Conservation (phyloP, 176 grass and related monocot species). For the Triticum monococcum region DNA sequence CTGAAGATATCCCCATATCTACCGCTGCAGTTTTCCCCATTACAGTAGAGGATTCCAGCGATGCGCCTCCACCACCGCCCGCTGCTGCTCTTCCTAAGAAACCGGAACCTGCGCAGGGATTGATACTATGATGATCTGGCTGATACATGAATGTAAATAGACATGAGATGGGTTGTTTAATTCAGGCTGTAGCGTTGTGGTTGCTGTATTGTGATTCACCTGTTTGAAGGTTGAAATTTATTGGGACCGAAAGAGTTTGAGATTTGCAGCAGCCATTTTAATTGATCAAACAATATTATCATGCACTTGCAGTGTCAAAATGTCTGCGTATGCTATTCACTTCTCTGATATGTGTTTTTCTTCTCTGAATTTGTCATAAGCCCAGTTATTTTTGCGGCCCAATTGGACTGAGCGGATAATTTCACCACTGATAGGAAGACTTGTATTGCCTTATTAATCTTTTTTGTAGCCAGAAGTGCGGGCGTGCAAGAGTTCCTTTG, state of each 20-base stretch:
- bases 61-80: conserved; percentile 3
- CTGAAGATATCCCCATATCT: conserved; percentile 44
- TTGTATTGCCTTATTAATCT: background rate
- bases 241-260: conserved; percentile 19
- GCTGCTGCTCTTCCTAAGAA: conserved; percentile 42
- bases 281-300: background rate
- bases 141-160: conserved; percentile 61
- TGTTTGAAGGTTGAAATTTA: conserved; percentile 33
- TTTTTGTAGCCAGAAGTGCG: background rate
- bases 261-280: conserved; percentile 25
- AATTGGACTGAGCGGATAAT: background rate
- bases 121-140: conserved; percentile 50
- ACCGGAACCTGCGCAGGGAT: conserved; percentile 52
- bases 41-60: conserved; percentile 33
- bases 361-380: background rate
- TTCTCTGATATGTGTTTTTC: background rate
- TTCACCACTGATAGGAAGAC: background rate
- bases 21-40: conserved; percentile 15
- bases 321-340: background rate
- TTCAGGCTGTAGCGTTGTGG: conserved; percentile 22
- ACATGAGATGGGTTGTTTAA: conserved; percentile 27
- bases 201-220: conserved; percentile 9
- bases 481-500: background rate
- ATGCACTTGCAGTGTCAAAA: background rate
- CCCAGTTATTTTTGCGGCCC: background rate